These are phyloP conservation scores for Cladosporium sp. DNA, from an alignment of 2,329 filamentous ascomycete genomes.

Conservation along the genomic window DNA sequence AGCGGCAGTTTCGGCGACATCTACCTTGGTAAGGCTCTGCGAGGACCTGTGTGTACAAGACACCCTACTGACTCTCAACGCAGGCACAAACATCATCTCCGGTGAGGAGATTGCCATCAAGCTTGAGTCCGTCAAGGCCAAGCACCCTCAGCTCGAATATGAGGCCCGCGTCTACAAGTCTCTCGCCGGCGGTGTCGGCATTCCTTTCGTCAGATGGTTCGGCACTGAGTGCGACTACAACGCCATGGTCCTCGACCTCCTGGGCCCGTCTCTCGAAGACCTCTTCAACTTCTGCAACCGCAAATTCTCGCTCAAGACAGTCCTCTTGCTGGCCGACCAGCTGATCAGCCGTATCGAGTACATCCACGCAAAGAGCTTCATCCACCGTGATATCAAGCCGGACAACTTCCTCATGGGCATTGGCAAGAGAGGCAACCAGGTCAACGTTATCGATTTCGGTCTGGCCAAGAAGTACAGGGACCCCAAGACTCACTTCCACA, in stretches of 20 bases:
- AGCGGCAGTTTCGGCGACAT: slow-evolving; percentile 98
- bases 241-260: slow-evolving; percentile 96
- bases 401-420: slow-evolving; percentile 99
- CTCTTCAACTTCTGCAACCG: slow-evolving; percentile 99
- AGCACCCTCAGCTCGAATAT: slow-evolving; percentile 98
- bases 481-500: slow-evolving; percentile 99
- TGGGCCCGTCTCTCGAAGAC: slow-evolving; percentile 92
- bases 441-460: slow-evolving; percentile 99
- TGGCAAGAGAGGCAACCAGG: slow-evolving; percentile 97
- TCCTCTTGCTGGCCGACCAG: slow-evolving; percentile 92
- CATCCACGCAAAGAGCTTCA: slow-evolving; percentile 99
- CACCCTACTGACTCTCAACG: background rate
- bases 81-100: slow-evolving; percentile 98
- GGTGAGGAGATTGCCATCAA: slow-evolving; percentile 99
- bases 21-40: slow-evolving; percentile 63
- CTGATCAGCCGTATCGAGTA: slow-evolving; percentile 99
- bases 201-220: slow-evolving; percentile 99
- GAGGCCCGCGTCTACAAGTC: slow-evolving; percentile 89
- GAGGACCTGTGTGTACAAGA: background rate
- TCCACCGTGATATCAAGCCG: slow-evolving; percentile 99
- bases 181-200: slow-evolving; percentile 92
- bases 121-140: slow-evolving; percentile 98
- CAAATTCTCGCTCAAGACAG: slow-evolving; percentile 98
- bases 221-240: slow-evolving; percentile 99
- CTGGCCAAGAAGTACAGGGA: slow-evolving; percentile 99